phyloP scores from a whole-genome alignment of 805 yeast species.

The Scheffersomyces lignosus region DNA sequence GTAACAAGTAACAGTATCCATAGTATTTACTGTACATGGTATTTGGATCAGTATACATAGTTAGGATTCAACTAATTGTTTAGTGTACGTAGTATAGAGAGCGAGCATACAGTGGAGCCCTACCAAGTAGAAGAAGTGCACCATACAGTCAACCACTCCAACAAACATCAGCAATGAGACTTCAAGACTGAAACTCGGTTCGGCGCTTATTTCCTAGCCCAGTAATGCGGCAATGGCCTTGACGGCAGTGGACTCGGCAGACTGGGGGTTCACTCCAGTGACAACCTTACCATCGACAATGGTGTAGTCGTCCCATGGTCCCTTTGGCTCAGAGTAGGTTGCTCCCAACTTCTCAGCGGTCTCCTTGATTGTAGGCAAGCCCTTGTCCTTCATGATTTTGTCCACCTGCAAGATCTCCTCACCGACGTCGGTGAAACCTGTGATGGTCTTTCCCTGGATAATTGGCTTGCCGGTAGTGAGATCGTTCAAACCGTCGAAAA shows the following conservation, averaged over 20 bases:
- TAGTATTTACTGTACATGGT: too few species aligned
- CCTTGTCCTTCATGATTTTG: slow-evolving; percentile 17
- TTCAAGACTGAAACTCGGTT: too few species aligned
- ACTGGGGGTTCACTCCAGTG: slow-evolving; percentile 67
- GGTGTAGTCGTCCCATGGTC: slow-evolving; percentile 52
- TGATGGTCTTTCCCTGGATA: slow-evolving; percentile 52
- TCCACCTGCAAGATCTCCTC: slow-evolving; percentile 33
- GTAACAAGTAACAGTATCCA: too few species aligned
- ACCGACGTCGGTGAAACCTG: slow-evolving; percentile 63
- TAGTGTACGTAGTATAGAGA: too few species aligned
- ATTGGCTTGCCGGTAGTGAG: slow-evolving; percentile 41
- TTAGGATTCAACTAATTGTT: too few species aligned
- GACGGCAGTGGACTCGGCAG: slow-evolving; percentile 51
- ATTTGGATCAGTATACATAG: too few species aligned
- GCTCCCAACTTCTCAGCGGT: slow-evolving; percentile 28
- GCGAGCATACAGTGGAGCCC: too few species aligned
- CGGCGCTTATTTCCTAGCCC: too few species aligned
- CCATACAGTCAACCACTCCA: too few species aligned
- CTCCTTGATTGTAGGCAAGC: slow-evolving; percentile 37
- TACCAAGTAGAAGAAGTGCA: too few species aligned
- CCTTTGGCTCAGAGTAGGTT: slow-evolving; percentile 11
- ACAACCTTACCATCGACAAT: slow-evolving; percentile 58
- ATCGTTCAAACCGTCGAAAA: slow-evolving; percentile 51
- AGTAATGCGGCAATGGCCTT: slow-evolving; percentile 26
- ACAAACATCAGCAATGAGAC: too few species aligned